Evolutionary conservation across 2,329 filamentous ascomycete species (phyloP).

Genomic region (Fusarium sp.): DNA sequence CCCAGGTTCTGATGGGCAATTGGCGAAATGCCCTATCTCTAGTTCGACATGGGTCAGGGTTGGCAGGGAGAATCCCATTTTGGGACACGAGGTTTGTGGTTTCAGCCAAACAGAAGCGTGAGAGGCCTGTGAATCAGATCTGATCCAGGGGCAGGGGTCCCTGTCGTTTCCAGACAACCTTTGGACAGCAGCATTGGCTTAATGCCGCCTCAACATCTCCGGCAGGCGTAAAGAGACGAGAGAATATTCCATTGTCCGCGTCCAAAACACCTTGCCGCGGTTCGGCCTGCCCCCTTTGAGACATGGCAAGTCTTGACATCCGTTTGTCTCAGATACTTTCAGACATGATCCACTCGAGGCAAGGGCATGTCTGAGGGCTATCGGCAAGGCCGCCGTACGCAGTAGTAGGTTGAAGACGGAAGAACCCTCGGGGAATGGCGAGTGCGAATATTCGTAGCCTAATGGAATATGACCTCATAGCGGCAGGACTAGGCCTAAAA

Average conservation of each 20-base stretch:
- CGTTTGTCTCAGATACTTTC: slow-evolving; percentile 13
- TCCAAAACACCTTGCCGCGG: neutral
- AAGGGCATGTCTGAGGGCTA: slow-evolving; percentile 2
- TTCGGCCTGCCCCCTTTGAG: neutral
- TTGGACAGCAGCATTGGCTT: slow-evolving; percentile 9
- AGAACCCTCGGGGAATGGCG: neutral
- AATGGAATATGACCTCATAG: slow-evolving; percentile 42
- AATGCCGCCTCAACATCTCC: slow-evolving; percentile 16
- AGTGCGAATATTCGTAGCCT: slow-evolving; percentile 6
- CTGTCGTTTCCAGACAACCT: neutral
- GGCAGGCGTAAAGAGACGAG: neutral
- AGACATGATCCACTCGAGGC: slow-evolving; percentile 6
- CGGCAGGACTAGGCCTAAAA: slow-evolving; percentile 35
- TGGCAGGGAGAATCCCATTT: slow-evolving; percentile 44
- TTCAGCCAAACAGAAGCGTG: slow-evolving; percentile 40
- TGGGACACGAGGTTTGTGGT: slow-evolving; percentile 48
- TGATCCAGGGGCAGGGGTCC: slow-evolving; percentile 30
- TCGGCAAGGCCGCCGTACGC: slow-evolving; percentile 24
- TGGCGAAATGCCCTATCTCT: slow-evolving; percentile 28
- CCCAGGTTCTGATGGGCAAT: slow-evolving; percentile 26
- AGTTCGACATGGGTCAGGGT: slow-evolving; percentile 11
- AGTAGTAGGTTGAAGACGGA: neutral
- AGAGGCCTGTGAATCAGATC: slow-evolving; percentile 40
- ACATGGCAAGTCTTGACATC: neutral
- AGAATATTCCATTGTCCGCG: neutral